Evolutionary conservation across 768 basidiomycete species (phyloP).

Genomic region (Collybia sp.): DNA sequence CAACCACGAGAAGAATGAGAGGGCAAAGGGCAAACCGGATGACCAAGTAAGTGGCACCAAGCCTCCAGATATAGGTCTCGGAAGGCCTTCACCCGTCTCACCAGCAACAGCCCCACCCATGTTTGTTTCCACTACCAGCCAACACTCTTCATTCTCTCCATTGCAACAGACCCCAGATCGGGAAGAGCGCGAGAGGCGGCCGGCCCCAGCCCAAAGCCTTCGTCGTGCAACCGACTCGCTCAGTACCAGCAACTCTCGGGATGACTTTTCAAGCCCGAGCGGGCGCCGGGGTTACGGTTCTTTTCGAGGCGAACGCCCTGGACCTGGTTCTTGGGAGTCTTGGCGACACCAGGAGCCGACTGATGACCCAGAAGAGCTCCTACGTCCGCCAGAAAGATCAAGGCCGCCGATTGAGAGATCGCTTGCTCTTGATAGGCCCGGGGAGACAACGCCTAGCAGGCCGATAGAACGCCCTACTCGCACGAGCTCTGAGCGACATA

Average conservation of each 20-base stretch:
- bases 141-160: conserved; percentile 2
- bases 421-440: conserved; percentile 11
- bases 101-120: conserved; percentile 4
- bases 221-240: conserved; percentile 4
- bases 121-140: conserved; percentile 1
- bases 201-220: conserved; percentile 3
- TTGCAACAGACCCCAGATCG: conserved; percentile 2
- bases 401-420: conserved; percentile 9
- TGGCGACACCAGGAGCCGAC: conserved; percentile 3
- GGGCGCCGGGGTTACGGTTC: neutral
- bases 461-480: conserved; percentile 23
- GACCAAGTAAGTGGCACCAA: conserved; percentile 7
- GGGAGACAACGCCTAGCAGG: conserved; percentile 14
- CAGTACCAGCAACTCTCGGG: conserved; percentile 5
- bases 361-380: conserved; percentile 21
- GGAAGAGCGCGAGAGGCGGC: neutral
- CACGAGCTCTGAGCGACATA: conserved; percentile 28
- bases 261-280: conserved; percentile 1
- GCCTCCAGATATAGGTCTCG: neutral
- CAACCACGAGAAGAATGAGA: conserved; percentile 27
- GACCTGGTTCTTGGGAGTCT: neutral
- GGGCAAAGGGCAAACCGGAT: conserved; percentile 10
- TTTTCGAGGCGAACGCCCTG: neutral
- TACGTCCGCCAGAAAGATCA: conserved; percentile 9
- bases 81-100: neutral